A percentile compares a stretch with the other conserved stretches of the same genome.
These are phyloP conservation scores for Auricularia sp. DNA, from an alignment of 768 basidiomycete genomes.

Conservation along the genomic window DNA sequence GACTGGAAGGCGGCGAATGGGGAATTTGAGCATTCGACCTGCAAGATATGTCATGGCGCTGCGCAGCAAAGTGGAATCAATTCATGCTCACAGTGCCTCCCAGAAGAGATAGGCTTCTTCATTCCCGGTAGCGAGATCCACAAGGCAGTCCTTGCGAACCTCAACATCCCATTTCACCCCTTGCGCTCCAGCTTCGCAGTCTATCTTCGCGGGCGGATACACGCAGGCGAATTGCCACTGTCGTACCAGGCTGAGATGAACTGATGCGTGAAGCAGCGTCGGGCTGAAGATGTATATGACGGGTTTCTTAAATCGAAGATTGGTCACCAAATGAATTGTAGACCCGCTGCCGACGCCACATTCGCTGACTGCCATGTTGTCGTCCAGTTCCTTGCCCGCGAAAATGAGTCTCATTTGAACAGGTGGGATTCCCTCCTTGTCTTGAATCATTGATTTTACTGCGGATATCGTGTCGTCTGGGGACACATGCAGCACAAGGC, in stretches of 20 bases:
- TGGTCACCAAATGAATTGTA: too few relatives aligned
- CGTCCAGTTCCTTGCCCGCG: slow-evolving; percentile 90
- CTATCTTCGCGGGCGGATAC: slow-evolving; percentile 16
- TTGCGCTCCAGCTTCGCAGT: slow-evolving; percentile 7
- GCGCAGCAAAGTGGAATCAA: not conserved
- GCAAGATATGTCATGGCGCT: not conserved
- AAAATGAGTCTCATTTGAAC: slow-evolving; percentile 88
- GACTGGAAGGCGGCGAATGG: not conserved
- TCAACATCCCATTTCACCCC: slow-evolving; percentile 25
- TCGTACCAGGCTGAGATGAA: slow-evolving; percentile 22
- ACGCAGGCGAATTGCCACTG: slow-evolving; percentile 26
- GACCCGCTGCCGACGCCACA: too few relatives aligned
- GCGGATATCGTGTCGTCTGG: not conserved
- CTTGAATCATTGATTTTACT: slow-evolving; percentile 62
- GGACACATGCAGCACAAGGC: not conserved
- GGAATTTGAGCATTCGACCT: not conserved
- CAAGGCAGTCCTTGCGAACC: slow-evolving; percentile 1
- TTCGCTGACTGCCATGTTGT: too few relatives aligned
- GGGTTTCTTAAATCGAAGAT: too few relatives aligned
- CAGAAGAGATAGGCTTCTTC: too few relatives aligned
- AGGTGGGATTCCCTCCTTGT: slow-evolving; percentile 75
- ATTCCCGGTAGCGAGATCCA: too few relatives aligned
- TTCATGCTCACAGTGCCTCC: too few relatives aligned
- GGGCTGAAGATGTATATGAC: slow-evolving; percentile 29
- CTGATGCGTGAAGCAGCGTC: slow-evolving; percentile 12